Evolutionary conservation across 2,329 filamentous ascomycete genomes (phyloP), one percentile per base, ranked within the genome.

Genomic region (Biscogniauxia mediterranea): DNA sequence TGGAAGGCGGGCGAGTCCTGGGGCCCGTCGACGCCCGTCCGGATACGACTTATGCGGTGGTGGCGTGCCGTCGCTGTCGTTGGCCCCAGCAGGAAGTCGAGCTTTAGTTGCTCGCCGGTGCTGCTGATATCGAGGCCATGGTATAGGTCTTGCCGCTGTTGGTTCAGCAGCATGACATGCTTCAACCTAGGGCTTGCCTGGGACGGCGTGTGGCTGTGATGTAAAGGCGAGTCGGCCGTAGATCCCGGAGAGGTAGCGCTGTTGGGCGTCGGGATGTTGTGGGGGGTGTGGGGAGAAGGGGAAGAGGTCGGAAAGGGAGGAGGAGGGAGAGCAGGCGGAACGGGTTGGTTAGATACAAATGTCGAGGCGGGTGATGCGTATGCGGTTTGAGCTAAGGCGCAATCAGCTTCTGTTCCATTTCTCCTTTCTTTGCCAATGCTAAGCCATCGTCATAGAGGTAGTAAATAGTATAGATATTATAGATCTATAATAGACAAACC

Each of bases 111-210:
- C 70, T 93, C 90, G 23, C 70, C 70, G 0, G 28, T 32, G 11
- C 83, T 79, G 2, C 83, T 83, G 61, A 90, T 77, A 49, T 89
- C 84, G 1, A 90, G 72, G 49, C 82, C 82, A 60, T 88, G 85
- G 19, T 79, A 73, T 55, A 81, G 76, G 20, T 81, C 79, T 28
- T 81, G 77, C 6, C 79, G 78, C 66, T 84, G 83, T 69, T 82
- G 82, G 64, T 73, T 79, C 58, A 78, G 72, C 61, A 71, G 61
- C 59, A 68, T 75, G 60, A 64, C 69, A 56, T 76, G 73, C 46
- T 62, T 63, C 59, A 63, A 70, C 62, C 61, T 70, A 13, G 62
- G 72, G 61, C 67, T 68, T 57, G 66, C 60, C 54, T 64, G 74
- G 3, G 58, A 56, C 60, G 32, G 66, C 23, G 7, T 56, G 51